Conservation (phyloP, 768 basidiomycete species). For the Tricholoma terreum region DNA sequence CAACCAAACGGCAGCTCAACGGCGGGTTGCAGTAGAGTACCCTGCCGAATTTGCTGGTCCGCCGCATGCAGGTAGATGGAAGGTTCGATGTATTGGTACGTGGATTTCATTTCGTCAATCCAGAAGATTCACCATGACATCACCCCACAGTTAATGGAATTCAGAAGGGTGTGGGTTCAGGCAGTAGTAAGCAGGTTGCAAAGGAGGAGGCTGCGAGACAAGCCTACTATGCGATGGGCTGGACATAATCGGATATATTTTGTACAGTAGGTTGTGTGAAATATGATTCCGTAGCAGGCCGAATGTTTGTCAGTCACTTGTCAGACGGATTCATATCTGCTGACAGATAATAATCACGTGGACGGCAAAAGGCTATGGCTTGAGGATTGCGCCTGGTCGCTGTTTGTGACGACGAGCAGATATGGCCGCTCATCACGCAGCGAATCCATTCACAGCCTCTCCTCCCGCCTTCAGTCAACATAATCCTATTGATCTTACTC, state of each 20-base stretch:
- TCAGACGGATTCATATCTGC: too few relatives aligned
- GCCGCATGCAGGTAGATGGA: conserved; percentile 67
- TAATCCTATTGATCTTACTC: conserved; percentile 60
- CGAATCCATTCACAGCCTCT: background rate
- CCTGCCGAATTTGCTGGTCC: conserved; percentile 59
- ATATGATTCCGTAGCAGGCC: background rate
- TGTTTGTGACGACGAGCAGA: background rate
- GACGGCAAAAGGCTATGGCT: too few relatives aligned
- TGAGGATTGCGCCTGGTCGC: background rate
- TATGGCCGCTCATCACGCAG: background rate
- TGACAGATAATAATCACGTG: background rate
- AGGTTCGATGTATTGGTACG: conserved; percentile 66
- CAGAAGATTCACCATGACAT: conserved; percentile 2
- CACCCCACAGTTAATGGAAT: conserved; percentile 61
- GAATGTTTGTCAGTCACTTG: too few relatives aligned
- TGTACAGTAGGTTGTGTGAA: too few relatives aligned
- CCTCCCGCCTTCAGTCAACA: conserved; percentile 7
- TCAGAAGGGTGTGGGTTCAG: conserved; percentile 61
- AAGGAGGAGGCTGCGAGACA: conserved; percentile 75
- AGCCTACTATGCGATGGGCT: conserved; percentile 75
- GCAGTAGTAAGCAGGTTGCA: conserved; percentile 68
- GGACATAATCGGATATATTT: conserved; percentile 42
- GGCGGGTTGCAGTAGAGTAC: conserved; percentile 61
- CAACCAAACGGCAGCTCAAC: conserved; percentile 69
- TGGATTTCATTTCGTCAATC: conserved; percentile 9